phyloP scores from a whole-genome alignment of 495 filamentous ascomycete species.

The Penicillium malachiteum region DNA sequence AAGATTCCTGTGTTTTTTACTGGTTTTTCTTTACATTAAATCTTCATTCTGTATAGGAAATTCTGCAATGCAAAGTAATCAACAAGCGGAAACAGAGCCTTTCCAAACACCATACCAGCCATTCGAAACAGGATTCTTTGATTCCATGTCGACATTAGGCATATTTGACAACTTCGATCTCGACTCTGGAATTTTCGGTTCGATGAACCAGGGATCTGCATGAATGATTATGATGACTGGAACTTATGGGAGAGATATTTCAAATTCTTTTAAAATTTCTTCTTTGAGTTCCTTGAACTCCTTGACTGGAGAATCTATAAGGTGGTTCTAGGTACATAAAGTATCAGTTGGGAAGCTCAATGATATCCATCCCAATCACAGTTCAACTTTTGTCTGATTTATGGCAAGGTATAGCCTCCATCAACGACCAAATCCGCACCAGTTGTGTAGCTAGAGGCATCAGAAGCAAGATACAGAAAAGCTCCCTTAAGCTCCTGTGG shows the following conservation, averaged over 20 bases:
- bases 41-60: neutral
- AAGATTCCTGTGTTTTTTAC: neutral
- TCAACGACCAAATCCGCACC: slow-evolving; percentile 73
- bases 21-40: neutral
- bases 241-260: too few species aligned
- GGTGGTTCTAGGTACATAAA: neutral
- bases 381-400: neutral
- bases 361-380: neutral
- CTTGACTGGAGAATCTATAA: neutral
- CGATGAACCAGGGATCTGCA: neutral
- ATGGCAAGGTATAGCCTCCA: slow-evolving; percentile 52
- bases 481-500: slow-evolving; percentile 82
- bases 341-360: neutral
- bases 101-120: neutral
- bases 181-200: slow-evolving; percentile 1
- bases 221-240: too few species aligned
- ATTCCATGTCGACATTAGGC: neutral
- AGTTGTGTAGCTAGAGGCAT: slow-evolving; percentile 81
- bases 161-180: slow-evolving; percentile 7
- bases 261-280: too few species aligned
- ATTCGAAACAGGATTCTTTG: neutral
- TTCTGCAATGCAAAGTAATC: neutral
- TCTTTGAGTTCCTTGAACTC: neutral
- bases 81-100: neutral
- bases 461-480: slow-evolving; percentile 82